Percentiles rank a stretch among this genome's conserved stretches.
These are phyloP conservation scores for Kwoniella botswanensis DNA, from an alignment of 768 basidiomycete species.

Conservation along the genomic window DNA sequence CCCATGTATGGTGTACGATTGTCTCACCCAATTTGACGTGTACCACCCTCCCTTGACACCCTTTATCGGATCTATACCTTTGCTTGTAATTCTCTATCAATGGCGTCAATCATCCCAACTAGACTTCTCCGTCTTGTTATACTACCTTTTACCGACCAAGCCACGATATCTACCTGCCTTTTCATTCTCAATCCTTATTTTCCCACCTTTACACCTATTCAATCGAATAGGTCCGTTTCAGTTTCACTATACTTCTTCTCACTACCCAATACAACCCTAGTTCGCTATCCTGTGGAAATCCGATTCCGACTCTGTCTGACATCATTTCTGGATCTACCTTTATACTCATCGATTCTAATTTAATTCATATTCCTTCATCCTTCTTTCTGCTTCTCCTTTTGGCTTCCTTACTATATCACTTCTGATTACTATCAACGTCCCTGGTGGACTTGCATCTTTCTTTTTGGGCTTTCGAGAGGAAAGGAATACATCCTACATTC, in stretches of 20 bases:
- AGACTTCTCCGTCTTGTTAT: neutral
- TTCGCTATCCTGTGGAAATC: neutral
- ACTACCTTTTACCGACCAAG: slow-evolving; percentile 10
- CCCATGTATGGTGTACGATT: neutral
- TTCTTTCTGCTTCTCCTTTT: slow-evolving; percentile 4
- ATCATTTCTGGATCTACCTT: neutral
- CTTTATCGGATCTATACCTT: neutral
- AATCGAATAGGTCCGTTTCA: slow-evolving; percentile 2
- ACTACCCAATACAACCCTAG: neutral
- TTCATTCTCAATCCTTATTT: neutral
- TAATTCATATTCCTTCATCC: neutral
- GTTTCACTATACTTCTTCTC: neutral
- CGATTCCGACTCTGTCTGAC: neutral
- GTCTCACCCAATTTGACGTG: neutral
- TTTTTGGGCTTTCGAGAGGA: neutral
- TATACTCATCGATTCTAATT: neutral
- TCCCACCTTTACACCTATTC: slow-evolving; percentile 7
- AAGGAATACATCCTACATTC: neutral
- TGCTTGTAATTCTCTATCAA: slow-evolving; percentile 1
- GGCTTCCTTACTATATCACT: neutral
- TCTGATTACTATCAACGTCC: slow-evolving; percentile 9
- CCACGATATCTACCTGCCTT: slow-evolving; percentile 18
- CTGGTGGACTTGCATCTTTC: slow-evolving; percentile 7
- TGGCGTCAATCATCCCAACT: slow-evolving; percentile 2
- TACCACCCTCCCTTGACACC: neutral